Base-by-base conservation (phyloP, 73 alveolate species). In the Uronychia setigera region DNA sequence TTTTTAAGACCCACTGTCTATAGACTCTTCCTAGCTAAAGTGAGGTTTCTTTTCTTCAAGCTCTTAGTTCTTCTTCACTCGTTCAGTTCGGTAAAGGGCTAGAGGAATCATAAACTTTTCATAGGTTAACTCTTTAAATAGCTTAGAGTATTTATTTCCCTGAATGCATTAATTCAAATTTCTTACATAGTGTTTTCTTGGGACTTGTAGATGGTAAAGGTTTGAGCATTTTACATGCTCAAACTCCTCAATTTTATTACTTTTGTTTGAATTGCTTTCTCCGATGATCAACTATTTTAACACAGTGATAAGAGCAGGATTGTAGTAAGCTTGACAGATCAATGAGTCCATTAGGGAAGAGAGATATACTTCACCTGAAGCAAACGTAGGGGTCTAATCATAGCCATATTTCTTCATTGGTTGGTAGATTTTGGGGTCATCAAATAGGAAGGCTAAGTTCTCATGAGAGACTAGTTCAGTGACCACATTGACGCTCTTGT, bases 331-430 rank as follows among this genome's bases (percentile, higher is more conserved):
- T 84, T 97, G 92, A 60, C 98, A 95, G 33, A 96, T 92, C 26
- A 97, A 92, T 34, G 97, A 90, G 82, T 97, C 99, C 99, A 97
- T 96, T 58, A 97, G 84, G 77, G 97, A 93, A 1, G 99, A 94
- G 33, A 96, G 90, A 88, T 97, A 97, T 13, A 97, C 98, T 79
- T 97, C 98, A n/a, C 99, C 99, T 26, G 98, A 87, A 0, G 99
- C 99, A 81, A 97, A 97, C 5, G 97, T 92, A n/a, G 99, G 99
- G 0, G 99, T 97, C 33, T 96, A 96, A 89, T 94, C 98, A 87
- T 94, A 93, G 32, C 94, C 96, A 76, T 87, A 83, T 80, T 88
- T 77, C 57, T 87, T 94, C 96, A 94, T 89, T 28, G 88, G 79
- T 1, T 81, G 88, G 76, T 92, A 94, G 60, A 91, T 87, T 32